A percentile compares a stretch with the other conserved stretches of the same genome.
Conservation (phyloP, 352 stramenopile species). For the Aphanomyces cochlioides region DNA sequence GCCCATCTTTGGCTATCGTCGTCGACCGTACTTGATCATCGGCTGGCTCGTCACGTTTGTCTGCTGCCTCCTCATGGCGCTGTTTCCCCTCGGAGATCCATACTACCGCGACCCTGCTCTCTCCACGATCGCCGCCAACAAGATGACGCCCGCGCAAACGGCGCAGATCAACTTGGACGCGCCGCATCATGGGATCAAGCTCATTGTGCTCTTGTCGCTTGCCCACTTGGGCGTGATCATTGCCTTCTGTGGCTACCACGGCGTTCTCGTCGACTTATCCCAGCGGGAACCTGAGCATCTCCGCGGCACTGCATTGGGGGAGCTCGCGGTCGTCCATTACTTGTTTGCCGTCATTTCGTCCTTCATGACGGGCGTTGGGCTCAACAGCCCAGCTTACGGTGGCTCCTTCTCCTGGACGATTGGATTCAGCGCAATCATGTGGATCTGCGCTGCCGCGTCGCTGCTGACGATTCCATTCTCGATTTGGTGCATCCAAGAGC, state of each 20-base stretch:
- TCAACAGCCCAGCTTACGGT: slow-evolving; percentile 57
- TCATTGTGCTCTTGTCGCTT: slow-evolving; percentile 45
- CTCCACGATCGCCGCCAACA: neutral
- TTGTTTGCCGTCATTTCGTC: slow-evolving; percentile 20
- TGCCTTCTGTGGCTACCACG: slow-evolving; percentile 41
- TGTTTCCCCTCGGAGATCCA: neutral
- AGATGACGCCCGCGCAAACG: neutral
- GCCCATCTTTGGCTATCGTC: neutral
- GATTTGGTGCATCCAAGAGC: neutral
- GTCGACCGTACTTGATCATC: neutral
- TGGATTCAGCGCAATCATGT: slow-evolving; percentile 40
- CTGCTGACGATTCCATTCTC: slow-evolving; percentile 40
- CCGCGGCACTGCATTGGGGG: slow-evolving; percentile 34
- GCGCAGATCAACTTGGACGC: slow-evolving; percentile 39
- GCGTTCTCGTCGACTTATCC: slow-evolving; percentile 42
- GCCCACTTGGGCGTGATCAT: slow-evolving; percentile 44
- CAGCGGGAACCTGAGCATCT: slow-evolving; percentile 41
- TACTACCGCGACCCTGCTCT: neutral
- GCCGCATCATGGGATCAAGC: slow-evolving; percentile 29
- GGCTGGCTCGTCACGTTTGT: neutral
- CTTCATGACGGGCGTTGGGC: slow-evolving; percentile 32
- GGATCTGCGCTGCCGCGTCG: slow-evolving; percentile 42
- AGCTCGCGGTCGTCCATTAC: slow-evolving; percentile 40
- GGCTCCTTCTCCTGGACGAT: slow-evolving; percentile 51
- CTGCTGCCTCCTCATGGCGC: neutral